These are phyloP conservation scores for Mortierella polycephala DNA, from an alignment of 371 early-diverging fungal genomes.

Conservation along the genomic window DNA sequence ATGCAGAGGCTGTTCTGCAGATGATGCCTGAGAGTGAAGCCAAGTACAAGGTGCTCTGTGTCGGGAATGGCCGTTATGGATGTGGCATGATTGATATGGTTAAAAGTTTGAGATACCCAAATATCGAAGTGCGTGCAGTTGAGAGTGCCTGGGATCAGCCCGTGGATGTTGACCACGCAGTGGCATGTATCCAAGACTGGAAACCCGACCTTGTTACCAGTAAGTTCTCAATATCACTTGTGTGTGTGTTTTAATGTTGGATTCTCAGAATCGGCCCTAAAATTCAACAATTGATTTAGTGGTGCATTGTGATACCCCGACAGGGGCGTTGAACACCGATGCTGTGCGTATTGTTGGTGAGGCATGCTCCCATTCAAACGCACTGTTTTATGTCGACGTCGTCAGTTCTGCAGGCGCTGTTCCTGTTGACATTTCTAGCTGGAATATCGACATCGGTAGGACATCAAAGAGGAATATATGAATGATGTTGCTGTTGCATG, in stretches of 20 bases:
- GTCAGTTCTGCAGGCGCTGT: conserved; percentile 50
- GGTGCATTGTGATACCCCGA: conserved; percentile 53
- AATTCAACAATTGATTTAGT: conserved; percentile 14
- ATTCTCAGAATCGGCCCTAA: no score
- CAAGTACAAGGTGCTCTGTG: conserved; percentile 33
- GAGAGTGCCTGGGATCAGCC: conserved; percentile 34
- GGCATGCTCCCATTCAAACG: conserved; percentile 24
- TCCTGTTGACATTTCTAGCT: conserved; percentile 40
- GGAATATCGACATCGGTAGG: conserved; percentile 50
- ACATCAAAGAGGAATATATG: neutral
- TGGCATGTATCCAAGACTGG: conserved; percentile 32
- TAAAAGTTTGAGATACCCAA: conserved; percentile 40
- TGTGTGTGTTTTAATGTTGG: neutral
- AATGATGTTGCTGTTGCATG: neutral
- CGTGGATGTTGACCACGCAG: conserved; percentile 18
- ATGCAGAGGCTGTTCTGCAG: neutral
- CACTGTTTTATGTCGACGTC: conserved; percentile 41
- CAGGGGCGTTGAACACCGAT: conserved; percentile 45
- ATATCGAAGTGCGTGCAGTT: conserved; percentile 30
- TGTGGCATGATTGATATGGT: conserved; percentile 50
- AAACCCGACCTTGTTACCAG: conserved; percentile 49
- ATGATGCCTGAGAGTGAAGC: neutral
- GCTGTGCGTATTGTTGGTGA: conserved; percentile 29
- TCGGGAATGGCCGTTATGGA: conserved; percentile 50
- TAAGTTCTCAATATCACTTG: conserved; percentile 4